Evolutionary conservation across 2,329 filamentous ascomycete genomes (phyloP).

Genomic region (Pseudocercospora eumusae): DNA sequence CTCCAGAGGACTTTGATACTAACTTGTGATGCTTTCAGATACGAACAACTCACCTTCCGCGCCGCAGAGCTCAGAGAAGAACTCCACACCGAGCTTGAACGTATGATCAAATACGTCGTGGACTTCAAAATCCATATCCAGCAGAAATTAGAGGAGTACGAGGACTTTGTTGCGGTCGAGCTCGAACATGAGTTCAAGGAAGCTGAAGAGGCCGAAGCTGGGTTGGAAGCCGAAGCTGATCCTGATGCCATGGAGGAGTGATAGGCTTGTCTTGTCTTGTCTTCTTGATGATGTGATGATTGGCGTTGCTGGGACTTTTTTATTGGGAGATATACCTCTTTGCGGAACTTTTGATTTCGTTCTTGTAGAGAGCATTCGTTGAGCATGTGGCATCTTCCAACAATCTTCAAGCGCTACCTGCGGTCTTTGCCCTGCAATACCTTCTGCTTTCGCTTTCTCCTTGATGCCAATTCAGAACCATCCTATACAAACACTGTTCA

Average conservation of each 20-base stretch:
- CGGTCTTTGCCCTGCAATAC: too few species aligned
- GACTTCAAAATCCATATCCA: constrained; percentile 98
- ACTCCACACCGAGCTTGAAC: constrained; percentile 94
- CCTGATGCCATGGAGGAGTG: constrained; percentile 26
- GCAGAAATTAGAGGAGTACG: constrained; percentile 88
- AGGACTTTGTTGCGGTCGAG: constrained; percentile 89
- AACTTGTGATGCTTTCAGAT: constrained; percentile 55
- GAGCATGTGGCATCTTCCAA: neutral
- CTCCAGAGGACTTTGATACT: neutral
- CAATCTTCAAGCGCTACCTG: too few species aligned
- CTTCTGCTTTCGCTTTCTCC: too few species aligned
- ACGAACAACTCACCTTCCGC: constrained; percentile 85
- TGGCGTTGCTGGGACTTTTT: neutral
- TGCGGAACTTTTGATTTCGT: neutral
- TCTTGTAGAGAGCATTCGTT: neutral
- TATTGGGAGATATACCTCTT: constrained; percentile 17
- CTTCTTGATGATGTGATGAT: constrained; percentile 16
- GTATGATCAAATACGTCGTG: constrained; percentile 94
- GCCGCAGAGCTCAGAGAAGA: constrained; percentile 88
- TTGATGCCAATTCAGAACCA: too few species aligned
- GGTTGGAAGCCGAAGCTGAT: constrained; percentile 17
- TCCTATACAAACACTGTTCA: too few species aligned
- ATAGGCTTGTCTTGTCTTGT: neutral
- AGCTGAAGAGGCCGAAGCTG: constrained; percentile 44
- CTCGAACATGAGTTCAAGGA: constrained; percentile 67